Evolutionary conservation across 202 grass and related monocot species (phyloP).

Genomic region (Schoenoplectus tabernaemontani): DNA sequence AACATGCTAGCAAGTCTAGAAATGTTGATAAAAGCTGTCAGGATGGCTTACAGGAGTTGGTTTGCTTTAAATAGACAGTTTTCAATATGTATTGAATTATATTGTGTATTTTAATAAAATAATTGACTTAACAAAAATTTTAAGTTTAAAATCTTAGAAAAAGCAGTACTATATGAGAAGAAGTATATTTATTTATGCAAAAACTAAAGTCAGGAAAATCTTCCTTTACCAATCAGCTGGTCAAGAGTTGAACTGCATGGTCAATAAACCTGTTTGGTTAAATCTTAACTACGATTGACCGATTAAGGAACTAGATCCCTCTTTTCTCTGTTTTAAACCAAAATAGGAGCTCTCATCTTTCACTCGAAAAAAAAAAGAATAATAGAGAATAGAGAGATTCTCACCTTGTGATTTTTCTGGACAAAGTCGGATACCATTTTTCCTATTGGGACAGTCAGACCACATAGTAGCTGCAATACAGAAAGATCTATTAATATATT

Average conservation of each 20-base stretch:
- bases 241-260: neutral
- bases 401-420: conserved; percentile 56
- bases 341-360: neutral
- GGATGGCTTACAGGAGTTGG: neutral
- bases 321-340: neutral
- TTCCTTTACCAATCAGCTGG: neutral
- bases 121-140: neutral
- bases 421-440: conserved; percentile 62
- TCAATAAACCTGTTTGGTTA: neutral
- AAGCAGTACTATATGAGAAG: neutral
- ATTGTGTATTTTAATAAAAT: neutral
- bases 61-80: neutral
- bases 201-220: neutral
- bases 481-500: conserved; percentile 2
- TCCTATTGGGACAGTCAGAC: conserved; percentile 53
- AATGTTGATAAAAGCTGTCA: neutral
- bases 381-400: neutral
- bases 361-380: neutral
- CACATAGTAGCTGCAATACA: conserved; percentile 42
- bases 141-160: neutral
- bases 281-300: neutral
- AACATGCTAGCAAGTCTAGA: neutral
- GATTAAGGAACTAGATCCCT: neutral
- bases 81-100: neutral
- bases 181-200: neutral